A percentile compares a stretch with the other conserved stretches of the same genome.
Conservation (phyloP, 192 early-diverging fungal species). For the Lobosporangium transversale region DNA sequence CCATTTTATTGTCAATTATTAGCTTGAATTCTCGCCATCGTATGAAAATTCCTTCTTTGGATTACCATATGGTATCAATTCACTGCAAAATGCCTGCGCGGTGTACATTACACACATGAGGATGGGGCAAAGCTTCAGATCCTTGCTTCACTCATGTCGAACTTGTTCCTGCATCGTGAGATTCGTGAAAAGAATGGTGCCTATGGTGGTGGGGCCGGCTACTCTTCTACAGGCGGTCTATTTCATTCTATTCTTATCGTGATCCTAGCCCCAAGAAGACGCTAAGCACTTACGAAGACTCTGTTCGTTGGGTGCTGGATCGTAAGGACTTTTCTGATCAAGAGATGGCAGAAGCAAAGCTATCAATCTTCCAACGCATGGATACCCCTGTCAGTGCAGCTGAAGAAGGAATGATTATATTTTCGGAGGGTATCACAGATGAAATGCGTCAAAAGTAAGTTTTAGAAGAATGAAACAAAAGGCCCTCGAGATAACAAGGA, state of each 20-base stretch:
- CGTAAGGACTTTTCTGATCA: conserved; percentile 59
- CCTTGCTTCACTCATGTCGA: conserved; percentile 86
- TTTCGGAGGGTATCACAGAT: conserved; percentile 79
- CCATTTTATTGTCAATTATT: conserved; percentile 6
- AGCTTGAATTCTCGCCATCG: conserved; percentile 57
- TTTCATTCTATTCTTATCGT: conserved; percentile 94
- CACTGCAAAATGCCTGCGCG: conserved; percentile 73
- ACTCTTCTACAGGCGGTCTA: conserved; percentile 75
- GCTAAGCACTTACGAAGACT: conserved; percentile 72
- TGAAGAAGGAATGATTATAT: conserved; percentile 85
- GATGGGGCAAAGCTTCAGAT: conserved; percentile 84
- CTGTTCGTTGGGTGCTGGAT: conserved; percentile 74
- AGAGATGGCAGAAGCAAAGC: conserved; percentile 91
- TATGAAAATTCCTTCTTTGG: conserved; percentile 79
- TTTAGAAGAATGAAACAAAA: neutral
- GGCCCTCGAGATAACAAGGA: too few relatives aligned
- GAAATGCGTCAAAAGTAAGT: conserved; percentile 84
- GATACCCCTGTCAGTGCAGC: conserved; percentile 88
- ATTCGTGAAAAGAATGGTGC: conserved; percentile 97
- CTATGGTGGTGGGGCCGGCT: conserved; percentile 89
- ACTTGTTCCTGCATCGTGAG: conserved; percentile 91
- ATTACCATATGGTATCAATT: conserved; percentile 92
- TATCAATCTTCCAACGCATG: conserved; percentile 86
- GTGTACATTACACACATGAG: conserved; percentile 85
- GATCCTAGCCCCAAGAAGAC: conserved; percentile 85